phyloP scores from a whole-genome alignment of 2,329 filamentous ascomycete species.

The Tolypocladium ophioglossoides region DNA sequence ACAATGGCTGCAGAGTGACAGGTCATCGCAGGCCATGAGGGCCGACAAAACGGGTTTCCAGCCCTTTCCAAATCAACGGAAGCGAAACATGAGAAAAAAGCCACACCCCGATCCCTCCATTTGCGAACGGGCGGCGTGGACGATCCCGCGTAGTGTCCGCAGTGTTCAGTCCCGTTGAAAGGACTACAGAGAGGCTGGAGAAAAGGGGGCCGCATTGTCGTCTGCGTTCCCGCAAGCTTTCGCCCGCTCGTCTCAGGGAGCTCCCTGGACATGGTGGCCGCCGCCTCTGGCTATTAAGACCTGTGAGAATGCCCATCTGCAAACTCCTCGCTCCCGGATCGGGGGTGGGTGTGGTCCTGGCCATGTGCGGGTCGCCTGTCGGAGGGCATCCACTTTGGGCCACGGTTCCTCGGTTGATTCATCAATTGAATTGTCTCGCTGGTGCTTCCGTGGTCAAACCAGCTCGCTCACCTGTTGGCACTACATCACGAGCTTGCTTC shows the following conservation, averaged over 20 bases:
- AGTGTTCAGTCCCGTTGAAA: no score
- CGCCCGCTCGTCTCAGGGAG: background rate
- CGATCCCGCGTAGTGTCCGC: constrained; percentile 1
- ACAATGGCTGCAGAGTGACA: background rate
- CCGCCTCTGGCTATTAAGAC: no score
- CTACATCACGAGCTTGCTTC: background rate
- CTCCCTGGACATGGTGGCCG: background rate
- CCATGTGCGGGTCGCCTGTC: background rate
- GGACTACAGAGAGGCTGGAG: background rate
- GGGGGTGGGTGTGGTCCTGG: no score
- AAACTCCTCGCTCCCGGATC: background rate
- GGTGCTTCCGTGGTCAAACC: background rate
- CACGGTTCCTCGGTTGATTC: background rate
- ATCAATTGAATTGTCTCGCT: background rate
- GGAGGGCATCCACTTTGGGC: background rate
- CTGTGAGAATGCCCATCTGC: background rate
- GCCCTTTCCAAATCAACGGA: background rate
- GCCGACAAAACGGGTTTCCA: background rate
- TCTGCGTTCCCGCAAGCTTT: background rate
- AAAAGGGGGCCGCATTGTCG: background rate
- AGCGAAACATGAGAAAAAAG: background rate
- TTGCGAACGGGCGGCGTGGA: background rate
- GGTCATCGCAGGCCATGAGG: background rate
- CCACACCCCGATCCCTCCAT: background rate
- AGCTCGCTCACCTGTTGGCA: background rate